Percentiles rank a stretch among this genome's conserved stretches.
Conservation (phyloP, 495 filamentous ascomycete species). For the Penicillium egyptiacum region DNA sequence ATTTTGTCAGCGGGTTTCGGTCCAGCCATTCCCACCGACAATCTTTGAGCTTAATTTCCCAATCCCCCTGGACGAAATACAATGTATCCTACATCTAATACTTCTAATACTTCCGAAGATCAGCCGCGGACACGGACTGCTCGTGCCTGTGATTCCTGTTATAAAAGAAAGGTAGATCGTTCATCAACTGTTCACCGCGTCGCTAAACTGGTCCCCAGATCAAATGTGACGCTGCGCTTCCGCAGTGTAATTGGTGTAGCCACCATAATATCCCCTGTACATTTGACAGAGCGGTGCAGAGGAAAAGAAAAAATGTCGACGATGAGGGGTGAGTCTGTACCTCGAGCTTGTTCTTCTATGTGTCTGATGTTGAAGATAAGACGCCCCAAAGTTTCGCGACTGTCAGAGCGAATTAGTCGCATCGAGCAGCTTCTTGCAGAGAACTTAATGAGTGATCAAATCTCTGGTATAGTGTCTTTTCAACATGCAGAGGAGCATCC, state of each 20-base stretch:
- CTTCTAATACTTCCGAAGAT: not conserved
- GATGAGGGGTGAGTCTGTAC: constrained; percentile 23
- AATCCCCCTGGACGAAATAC: not conserved
- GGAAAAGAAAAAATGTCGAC: constrained; percentile 34
- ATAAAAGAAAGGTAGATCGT: constrained; percentile 45
- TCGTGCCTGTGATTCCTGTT: constrained; percentile 53
- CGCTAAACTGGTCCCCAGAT: constrained; percentile 37
- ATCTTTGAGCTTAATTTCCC: constrained; percentile 7
- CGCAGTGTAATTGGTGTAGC: constrained; percentile 54
- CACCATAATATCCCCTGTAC: constrained; percentile 52
- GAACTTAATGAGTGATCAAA: constrained; percentile 27
- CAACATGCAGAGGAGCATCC: not conserved
- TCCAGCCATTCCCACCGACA: not conserved
- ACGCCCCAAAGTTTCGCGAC: constrained; percentile 27
- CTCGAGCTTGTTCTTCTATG: not conserved
- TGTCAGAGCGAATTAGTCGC: constrained; percentile 43
- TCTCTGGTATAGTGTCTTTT: constrained; percentile 19
- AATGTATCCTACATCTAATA: constrained; percentile 16
- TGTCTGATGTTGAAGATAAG: constrained; percentile 19
- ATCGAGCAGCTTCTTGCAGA: constrained; percentile 43
- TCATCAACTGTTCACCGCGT: not conserved
- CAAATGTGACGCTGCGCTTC: constrained; percentile 48
- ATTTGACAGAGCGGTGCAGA: constrained; percentile 40
- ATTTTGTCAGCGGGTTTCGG: constrained; percentile 15
- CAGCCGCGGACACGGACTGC: constrained; percentile 33